Base-by-base conservation (phyloP, 768 basidiomycete genomes). In the Russula foetens region DNA sequence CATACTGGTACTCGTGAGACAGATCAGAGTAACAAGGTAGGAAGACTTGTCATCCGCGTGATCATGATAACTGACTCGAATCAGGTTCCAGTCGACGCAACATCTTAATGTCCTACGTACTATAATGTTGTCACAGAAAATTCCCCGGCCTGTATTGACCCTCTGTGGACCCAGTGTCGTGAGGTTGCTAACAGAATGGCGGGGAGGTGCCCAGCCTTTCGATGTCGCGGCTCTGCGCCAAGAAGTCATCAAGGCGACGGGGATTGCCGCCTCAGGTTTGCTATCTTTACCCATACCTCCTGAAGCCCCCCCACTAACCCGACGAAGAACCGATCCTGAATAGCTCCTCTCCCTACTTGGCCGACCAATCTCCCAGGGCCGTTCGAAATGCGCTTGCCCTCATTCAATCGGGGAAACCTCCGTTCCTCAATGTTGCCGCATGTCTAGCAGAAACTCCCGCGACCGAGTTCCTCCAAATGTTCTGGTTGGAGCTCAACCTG, bases 71-170 rank as follows among this genome's bases (percentile, higher is more conserved):
- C 41, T 59, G 41, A 48, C 45, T 39, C 49, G 26, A 58, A 24
- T 29, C 67, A 87, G 86, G 31, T 79, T 79, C 63, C 69, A 67
- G 38, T 75, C 79, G 8, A 73, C 77, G 0, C 69, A 75, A 43
- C 84, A 84, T 67, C 73, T 88, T 9, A 84, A 86, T 53, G 81
- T 88, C 57, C 72, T 92, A 7, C 85, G 86, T 66, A 82, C 76
- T 2, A 72, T 92, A 28, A 66, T 90, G n/a, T 70, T 83, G 31
- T 86, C 87, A 0, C 69, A 81, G 7, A 77, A 79, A 1, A 87
- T 86, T 67, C 89, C 89, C 1, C 79, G 75, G 23, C 77, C 85
- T 7, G 83, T 91, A n/a, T 71, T 84, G 9, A 76, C 79, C 21
- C 76, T 91, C 7, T 86, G 85, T 61, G 82, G 84, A 50, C 75